These are phyloP conservation scores for Selaginella tamariscina DNA, from an alignment of 75 land plant genomes.

Conservation along the genomic window DNA sequence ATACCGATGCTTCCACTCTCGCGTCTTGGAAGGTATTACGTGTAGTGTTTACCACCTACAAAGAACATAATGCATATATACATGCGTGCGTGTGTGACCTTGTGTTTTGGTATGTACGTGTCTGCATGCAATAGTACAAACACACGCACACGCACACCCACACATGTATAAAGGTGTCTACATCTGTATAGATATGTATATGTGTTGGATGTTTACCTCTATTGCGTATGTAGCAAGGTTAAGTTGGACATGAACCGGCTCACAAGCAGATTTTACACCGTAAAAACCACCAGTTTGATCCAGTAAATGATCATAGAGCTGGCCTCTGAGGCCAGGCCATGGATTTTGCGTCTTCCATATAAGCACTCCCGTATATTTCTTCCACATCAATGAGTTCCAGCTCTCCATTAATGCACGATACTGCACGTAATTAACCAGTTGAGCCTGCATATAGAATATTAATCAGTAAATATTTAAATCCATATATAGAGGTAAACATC, in stretches of 20 bases:
- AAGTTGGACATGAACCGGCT: constrained; percentile 85
- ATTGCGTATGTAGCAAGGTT: constrained; percentile 67
- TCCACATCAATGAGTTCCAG: constrained; percentile 94
- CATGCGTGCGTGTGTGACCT: too few relatives aligned
- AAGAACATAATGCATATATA: neutral
- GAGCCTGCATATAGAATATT: constrained; percentile 50
- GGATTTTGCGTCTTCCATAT: constrained; percentile 97
- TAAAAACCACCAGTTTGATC: constrained; percentile 91
- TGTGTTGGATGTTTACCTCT: constrained; percentile 46
- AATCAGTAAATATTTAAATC: too few relatives aligned
- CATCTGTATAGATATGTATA: too few relatives aligned
- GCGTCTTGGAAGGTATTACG: constrained; percentile 38
- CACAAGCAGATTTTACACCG: constrained; percentile 81
- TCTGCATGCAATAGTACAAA: too few relatives aligned
- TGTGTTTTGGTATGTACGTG: too few relatives aligned
- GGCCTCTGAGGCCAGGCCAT: constrained; percentile 96
- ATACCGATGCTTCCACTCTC: constrained; percentile 58
- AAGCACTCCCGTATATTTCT: constrained; percentile 71
- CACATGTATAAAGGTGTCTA: neutral
- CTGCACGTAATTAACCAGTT: constrained; percentile 82
- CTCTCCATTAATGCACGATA: constrained; percentile 88
- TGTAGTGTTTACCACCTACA: constrained; percentile 66
- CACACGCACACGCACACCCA: neutral
- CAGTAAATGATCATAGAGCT: constrained; percentile 84
- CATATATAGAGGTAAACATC: too few relatives aligned